Evolutionary conservation across 768 basidiomycete species (phyloP).

Genomic region (Russula vinacea): DNA sequence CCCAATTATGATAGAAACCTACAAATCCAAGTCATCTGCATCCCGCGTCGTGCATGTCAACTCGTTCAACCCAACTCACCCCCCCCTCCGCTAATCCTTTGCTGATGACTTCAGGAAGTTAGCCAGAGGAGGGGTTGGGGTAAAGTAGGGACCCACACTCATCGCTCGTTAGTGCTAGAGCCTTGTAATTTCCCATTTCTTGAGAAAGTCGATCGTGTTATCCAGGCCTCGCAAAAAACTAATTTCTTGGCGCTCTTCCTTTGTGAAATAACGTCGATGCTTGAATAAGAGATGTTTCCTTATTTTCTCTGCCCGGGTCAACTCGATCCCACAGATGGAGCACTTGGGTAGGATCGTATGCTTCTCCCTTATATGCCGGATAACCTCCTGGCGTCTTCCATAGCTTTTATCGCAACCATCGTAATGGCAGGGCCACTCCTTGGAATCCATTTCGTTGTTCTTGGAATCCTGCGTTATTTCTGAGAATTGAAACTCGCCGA

Average conservation of each 20-base stretch:
- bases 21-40: background rate
- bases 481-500: no score
- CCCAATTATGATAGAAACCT: background rate
- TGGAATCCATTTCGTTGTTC: background rate
- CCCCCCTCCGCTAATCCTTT: background rate
- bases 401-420: background rate
- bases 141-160: background rate
- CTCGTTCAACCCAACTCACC: background rate
- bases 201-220: constrained; percentile 5
- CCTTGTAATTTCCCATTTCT: background rate
- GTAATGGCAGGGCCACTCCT: background rate
- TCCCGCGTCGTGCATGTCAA: background rate
- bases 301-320: constrained; percentile 6
- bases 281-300: background rate
- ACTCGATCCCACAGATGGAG: constrained; percentile 2
- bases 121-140: background rate
- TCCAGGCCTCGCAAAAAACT: background rate
- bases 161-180: background rate
- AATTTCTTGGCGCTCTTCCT: constrained; percentile 1
- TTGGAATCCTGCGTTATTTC: background rate
- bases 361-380: background rate
- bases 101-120: background rate
- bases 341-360: background rate
- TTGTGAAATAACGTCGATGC: background rate
- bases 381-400: constrained; percentile 4